Evolutionary conservation across 495 filamentous ascomycete species (phyloP).

Genomic region (Annulohypoxylon bovei): DNA sequence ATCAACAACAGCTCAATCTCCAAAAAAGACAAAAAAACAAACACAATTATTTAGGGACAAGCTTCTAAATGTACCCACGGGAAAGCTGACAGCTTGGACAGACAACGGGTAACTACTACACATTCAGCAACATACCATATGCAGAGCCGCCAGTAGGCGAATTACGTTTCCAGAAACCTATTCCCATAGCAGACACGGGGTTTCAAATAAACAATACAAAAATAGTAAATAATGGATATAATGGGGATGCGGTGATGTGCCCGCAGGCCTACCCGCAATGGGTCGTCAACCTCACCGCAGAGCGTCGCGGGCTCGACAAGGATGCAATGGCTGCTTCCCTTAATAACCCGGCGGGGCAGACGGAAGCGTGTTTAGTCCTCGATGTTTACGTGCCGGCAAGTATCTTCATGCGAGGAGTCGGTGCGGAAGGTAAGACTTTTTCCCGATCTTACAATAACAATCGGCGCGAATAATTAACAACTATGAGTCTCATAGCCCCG

Average conservation of each 20-base stretch:
- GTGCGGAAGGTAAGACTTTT: constrained; percentile 12
- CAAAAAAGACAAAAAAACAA: not conserved
- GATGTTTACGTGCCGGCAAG: constrained; percentile 31
- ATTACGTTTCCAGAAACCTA: constrained; percentile 28
- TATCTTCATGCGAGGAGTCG: constrained; percentile 11
- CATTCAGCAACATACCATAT: constrained; percentile 38
- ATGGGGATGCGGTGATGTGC: constrained; percentile 24
- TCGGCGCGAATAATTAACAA: not conserved
- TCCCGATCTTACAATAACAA: not conserved
- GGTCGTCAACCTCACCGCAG: constrained; percentile 23
- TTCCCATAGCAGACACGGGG: not conserved
- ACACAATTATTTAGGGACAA: no score
- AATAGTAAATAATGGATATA: not conserved
- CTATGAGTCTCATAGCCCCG: constrained; percentile 48
- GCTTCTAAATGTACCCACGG: no score
- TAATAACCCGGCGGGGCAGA: constrained; percentile 27
- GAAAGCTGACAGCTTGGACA: not conserved
- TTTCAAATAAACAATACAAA: constrained; percentile 1
- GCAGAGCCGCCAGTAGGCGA: constrained; percentile 32
- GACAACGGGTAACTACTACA: constrained; percentile 34
- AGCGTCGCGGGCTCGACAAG: constrained; percentile 7
- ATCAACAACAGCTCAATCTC: no score
- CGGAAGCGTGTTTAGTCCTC: constrained; percentile 34
- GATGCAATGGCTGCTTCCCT: constrained; percentile 7
- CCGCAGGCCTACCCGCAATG: constrained; percentile 40